Conservation (phyloP, 305 asterid species). For the Solanum hybrid region DNA sequence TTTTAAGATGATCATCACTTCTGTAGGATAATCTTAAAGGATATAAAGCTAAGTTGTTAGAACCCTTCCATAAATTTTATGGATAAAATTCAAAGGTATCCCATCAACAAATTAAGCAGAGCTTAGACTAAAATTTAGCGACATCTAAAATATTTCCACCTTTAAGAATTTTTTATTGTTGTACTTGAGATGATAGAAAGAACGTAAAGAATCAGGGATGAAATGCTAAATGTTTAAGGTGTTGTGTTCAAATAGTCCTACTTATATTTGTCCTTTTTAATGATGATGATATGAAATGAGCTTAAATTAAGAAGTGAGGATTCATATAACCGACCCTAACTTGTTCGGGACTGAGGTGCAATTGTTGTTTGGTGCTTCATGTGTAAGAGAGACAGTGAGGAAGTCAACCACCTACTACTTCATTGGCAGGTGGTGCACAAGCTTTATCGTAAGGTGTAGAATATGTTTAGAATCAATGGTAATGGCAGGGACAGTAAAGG, state of each 20-base stretch:
- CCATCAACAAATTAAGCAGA: neutral
- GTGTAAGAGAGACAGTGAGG: neutral
- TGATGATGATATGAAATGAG: neutral
- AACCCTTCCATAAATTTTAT: neutral
- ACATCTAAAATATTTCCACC: neutral
- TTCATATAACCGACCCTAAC: neutral
- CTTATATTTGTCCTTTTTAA: neutral
- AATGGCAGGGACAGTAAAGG: neutral
- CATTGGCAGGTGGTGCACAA: neutral
- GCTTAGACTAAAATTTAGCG: neutral
- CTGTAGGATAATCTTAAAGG: neutral
- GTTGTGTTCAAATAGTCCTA: neutral
- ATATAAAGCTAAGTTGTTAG: neutral
- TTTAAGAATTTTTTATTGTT: neutral
- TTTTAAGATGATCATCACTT: neutral
- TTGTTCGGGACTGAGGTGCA: neutral
- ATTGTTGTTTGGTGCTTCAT: neutral
- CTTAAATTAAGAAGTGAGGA: neutral
- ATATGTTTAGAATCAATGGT: neutral
- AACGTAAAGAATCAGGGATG: neutral
- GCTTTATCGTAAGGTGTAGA: neutral
- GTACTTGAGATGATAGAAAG: neutral
- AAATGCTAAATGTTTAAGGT: neutral
- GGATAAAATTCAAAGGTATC: neutral
- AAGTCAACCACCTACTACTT: neutral